These are phyloP conservation scores for Evernia prunastri DNA, from an alignment of 495 filamentous ascomycete genomes.

Conservation along the genomic window DNA sequence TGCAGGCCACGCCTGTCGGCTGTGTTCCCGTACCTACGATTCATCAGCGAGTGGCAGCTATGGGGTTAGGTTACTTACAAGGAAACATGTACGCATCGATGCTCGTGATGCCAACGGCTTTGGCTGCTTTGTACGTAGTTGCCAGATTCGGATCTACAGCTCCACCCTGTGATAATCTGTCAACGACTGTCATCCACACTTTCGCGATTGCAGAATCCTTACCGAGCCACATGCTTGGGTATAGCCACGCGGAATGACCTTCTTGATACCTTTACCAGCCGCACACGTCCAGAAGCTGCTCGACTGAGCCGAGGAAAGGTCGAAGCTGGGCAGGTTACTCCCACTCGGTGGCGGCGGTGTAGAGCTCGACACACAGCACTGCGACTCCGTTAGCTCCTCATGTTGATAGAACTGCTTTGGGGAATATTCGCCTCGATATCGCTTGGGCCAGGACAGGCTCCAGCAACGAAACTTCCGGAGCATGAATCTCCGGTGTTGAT, in stretches of 20 bases:
- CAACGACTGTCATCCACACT: not conserved
- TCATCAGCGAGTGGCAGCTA: not conserved
- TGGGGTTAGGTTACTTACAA: slow-evolving; percentile 15
- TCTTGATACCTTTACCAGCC: slow-evolving; percentile 10
- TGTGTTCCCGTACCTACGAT: slow-evolving; percentile 7
- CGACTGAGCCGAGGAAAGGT: slow-evolving; percentile 10
- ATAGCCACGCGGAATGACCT: slow-evolving; percentile 17
- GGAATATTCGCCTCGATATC: not conserved
- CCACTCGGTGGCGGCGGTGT: slow-evolving; percentile 3
- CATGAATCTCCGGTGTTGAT: slow-evolving; percentile 10
- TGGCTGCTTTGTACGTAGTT: slow-evolving; percentile 6
- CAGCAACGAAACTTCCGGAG: slow-evolving; percentile 4
- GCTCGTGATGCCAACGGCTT: slow-evolving; percentile 17
- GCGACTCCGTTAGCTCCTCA: not conserved
- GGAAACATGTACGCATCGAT: slow-evolving; percentile 29
- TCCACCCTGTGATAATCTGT: not conserved
- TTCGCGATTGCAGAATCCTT: not conserved
- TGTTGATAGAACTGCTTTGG: not conserved
- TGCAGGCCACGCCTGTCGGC: slow-evolving; percentile 22
- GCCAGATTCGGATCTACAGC: slow-evolving; percentile 11
- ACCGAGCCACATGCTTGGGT: slow-evolving; percentile 11
- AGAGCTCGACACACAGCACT: not conserved
- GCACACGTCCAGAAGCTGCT: slow-evolving; percentile 17
- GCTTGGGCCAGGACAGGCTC: slow-evolving; percentile 11
- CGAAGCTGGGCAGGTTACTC: slow-evolving; percentile 7